A percentile compares a stretch with the other conserved stretches of the same genome.
phyloP scores from a whole-genome alignment of 495 filamentous ascomycete species.

The Talaromyces ruber region DNA sequence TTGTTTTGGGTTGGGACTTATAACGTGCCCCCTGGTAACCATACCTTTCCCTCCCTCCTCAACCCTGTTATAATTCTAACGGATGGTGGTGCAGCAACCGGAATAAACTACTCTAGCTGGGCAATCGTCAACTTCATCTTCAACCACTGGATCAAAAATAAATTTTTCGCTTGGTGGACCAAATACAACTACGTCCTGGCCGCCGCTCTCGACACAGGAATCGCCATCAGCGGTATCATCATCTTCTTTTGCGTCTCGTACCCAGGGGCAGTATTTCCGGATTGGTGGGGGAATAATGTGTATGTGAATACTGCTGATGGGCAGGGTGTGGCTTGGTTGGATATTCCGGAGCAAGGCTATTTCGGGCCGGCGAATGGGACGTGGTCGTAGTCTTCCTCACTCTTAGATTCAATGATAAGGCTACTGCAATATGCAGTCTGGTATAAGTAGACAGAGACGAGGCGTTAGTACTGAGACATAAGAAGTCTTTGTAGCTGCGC shows the following conservation, averaged over 20 bases:
- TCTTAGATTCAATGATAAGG: too few relatives aligned
- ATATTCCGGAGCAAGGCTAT: conserved; percentile 34
- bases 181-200: conserved; percentile 26
- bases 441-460: background rate
- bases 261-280: conserved; percentile 26
- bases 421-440: background rate
- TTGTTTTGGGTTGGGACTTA: conserved; percentile 37
- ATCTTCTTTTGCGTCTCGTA: conserved; percentile 28
- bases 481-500: too few relatives aligned
- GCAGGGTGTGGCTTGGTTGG: conserved; percentile 28
- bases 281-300: conserved; percentile 34
- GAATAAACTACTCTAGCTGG: conserved; percentile 42
- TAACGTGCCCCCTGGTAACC: conserved; percentile 26
- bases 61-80: background rate
- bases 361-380: conserved; percentile 38
- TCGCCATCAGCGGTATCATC: conserved; percentile 25
- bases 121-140: conserved; percentile 38
- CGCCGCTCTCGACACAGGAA: conserved; percentile 23
- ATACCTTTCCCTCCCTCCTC: background rate
- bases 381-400: conserved; percentile 17
- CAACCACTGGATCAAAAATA: conserved; percentile 29
- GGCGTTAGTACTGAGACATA: background rate
- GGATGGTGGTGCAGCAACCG: conserved; percentile 21
- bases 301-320: conserved; percentile 39
- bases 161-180: conserved; percentile 34